Evolutionary conservation across 2,329 filamentous ascomycete genomes (phyloP).

Genomic region (Hypoxylon sp.): DNA sequence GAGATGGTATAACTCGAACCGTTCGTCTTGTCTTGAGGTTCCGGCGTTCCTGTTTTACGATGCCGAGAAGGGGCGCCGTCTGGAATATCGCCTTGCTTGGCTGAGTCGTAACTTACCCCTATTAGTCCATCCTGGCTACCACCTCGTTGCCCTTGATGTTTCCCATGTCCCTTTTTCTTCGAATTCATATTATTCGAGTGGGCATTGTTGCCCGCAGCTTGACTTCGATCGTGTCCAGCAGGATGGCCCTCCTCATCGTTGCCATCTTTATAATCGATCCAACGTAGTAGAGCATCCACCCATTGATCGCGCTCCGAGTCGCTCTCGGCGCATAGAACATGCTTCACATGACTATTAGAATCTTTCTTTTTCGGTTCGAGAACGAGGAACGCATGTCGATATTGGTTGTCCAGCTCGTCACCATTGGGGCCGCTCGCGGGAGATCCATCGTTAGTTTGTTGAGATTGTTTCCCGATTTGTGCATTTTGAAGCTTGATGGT

Average conservation of each 20-base stretch:
- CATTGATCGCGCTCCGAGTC: conserved; percentile 93
- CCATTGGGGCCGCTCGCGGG: conserved; percentile 68
- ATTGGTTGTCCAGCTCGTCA: conserved; percentile 92
- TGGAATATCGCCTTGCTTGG: conserved; percentile 67
- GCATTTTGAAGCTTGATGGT: conserved; percentile 93
- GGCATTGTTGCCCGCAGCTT: conserved; percentile 55
- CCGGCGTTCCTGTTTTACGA: conserved; percentile 51
- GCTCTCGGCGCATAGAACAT: conserved; percentile 95
- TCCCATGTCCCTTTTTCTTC: conserved; percentile 62
- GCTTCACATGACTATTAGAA: conserved; percentile 86
- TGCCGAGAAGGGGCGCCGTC: conserved; percentile 59
- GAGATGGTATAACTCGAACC: conserved; percentile 76
- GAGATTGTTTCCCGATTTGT: conserved; percentile 93
- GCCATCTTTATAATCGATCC: conserved; percentile 82
- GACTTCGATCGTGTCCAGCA: conserved; percentile 59
- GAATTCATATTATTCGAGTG: conserved; percentile 56
- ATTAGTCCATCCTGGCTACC: conserved; percentile 64
- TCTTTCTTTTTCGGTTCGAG: conserved; percentile 98
- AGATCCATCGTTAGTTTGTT: conserved; percentile 73
- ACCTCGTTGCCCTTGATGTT: conserved; percentile 55
- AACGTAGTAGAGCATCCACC: conserved; percentile 91
- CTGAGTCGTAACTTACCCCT: conserved; percentile 71
- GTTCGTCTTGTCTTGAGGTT: conserved; percentile 52
- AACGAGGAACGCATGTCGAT: conserved; percentile 95
- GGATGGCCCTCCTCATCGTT: conserved; percentile 67